Base-by-base conservation (phyloP, 768 basidiomycete species). In the Cystobasidium tubakii region DNA sequence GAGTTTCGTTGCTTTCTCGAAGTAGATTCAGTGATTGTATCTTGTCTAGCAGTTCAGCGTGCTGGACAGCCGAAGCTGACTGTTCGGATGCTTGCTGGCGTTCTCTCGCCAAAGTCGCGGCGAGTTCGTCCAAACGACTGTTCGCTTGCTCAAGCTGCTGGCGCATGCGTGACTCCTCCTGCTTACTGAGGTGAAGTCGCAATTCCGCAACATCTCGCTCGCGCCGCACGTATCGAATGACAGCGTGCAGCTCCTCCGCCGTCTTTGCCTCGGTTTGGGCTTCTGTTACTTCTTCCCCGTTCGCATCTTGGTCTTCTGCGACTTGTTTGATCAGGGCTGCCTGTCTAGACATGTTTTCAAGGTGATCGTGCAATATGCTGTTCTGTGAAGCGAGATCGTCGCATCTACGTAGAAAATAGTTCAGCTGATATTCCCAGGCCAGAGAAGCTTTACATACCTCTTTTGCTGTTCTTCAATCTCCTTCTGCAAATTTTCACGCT, bases 161-260 rank as follows among this genome's bases (percentile, higher is more conserved):
- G 80, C 89, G 90, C 65, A 91, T 80, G 3, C 91, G 86, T 10
- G 86, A 82, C 76, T 85, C 90, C 82, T 93, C 91, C 77, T 87
- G 86, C 79, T 86, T 89, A 83, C 88, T 85, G 62, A 93, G 86
- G 77, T 92, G 90, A 29, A 91, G 84, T 76, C 92, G 90, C 36
- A 92, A 85, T 77, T 94, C 91, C 55, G 90, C 88, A 66, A 94
- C 91, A 80, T 93, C 91, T 82, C 94, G 92, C 84, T 93, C 92
- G 79, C 89, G 91, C 50, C 92, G 86, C 39, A 94, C 83, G 81
- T 90, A 93, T 1, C 87, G 85, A 53, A 92, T 76, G 79, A 90
- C 88, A 36, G 78, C 78, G 50, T 78, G 78, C 1, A 82, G 78
- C 74, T 88, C 87, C 21, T 84, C 86, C 10, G 81, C 73, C 0